Base-by-base conservation (phyloP, 202 grass and related monocot genomes). In the Digitaria exilis region DNA sequence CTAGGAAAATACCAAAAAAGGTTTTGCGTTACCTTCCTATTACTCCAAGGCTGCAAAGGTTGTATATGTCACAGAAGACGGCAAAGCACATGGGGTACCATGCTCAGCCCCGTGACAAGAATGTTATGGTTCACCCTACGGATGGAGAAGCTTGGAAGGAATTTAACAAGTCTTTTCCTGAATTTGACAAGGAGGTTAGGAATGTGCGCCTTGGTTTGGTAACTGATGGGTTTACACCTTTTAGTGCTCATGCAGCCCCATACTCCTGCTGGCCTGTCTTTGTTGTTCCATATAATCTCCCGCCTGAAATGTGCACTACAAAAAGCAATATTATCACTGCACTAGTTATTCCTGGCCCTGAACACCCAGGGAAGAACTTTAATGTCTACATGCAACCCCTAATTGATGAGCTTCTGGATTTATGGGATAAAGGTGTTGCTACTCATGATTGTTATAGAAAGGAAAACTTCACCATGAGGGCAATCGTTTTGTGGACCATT, bases 161-260 rank as follows among this genome's bases (percentile, higher is more conserved):
- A 58, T 70, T 79, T 56, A 5, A 85, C 30, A 76, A 34, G 4
- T 0, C 0, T 3, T 66, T 32, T 68, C 43, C 61, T 12, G n/a
- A 77, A 7, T 85, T 85, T 79, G n/a, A 62, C 3, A 0, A 35
- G 9, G 66, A 86, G 41, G 31, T 21, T 43, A 35, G 84, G 50
- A 86, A 86, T 13, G 55, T 81, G 42, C 25, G 68, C 1, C 66
- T 86, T 11, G 19, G 29, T 50, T 61, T 80, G 19, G 55, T 51
- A 71, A 86, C 84, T 2, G 41, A 86, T 81, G 84, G 76, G n/a
- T 86, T 81, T 43, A 50, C 67, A 32, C 76, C 67, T 30, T 86
- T 79, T 55, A 54, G 32, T 14, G 9, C 39, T 55, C 10, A 30
- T 45, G 69, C 44, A 41, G 19, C 84, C 18, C 45, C 44, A 3